Evolutionary conservation across 768 basidiomycete species (phyloP), one percentile per base, ranked within the genome.

Genomic region (Kwoniella newhampshirensis): DNA sequence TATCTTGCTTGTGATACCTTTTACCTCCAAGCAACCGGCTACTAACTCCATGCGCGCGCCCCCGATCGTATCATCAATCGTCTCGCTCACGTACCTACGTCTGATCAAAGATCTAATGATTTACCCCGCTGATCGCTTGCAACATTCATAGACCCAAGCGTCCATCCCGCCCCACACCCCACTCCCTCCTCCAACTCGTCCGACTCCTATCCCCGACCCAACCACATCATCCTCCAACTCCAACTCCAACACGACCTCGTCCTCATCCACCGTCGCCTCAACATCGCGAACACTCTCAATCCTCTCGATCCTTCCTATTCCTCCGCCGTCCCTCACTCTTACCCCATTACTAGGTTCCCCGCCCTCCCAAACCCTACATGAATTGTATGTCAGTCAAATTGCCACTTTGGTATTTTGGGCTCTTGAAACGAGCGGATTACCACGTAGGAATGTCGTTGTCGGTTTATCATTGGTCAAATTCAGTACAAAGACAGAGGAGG

Each of bases 311-410:
- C 47, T 74, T 35, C 60, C 74, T 32, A 39, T 70, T 41, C 54
- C 75, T 43, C 63, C 74, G 25, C 80, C 88, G 3, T 85, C 88
- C 2, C 84, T 91, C 54, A 82, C 86, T 54, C 80, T 94, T 37
- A 87, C 84, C 0, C 84, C 87, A 0, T 76, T 98, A 47, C 81
- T 98, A 25, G 93, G 93, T 32, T 84, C 87, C 0, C 82, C 85
- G 9, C 83, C 88, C 52, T 70, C 85, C 57, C 85, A 85, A 47
- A 85, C 84, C 0, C 77, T 94, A 21, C 83, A 93, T 69, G 85
- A 85, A 32, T 79, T 94, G 0, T 94, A 93, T 75, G 85, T 85
- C 0, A 80, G 85, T n/a, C 92, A 96, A 67, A 85, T 91, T 42
- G 88, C 91, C 0, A 90, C 90, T 0, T 80, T 93, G 26, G 74